phyloP scores from a whole-genome alignment of 148 eudicot genomes.

The Rhododendron ovatum region DNA sequence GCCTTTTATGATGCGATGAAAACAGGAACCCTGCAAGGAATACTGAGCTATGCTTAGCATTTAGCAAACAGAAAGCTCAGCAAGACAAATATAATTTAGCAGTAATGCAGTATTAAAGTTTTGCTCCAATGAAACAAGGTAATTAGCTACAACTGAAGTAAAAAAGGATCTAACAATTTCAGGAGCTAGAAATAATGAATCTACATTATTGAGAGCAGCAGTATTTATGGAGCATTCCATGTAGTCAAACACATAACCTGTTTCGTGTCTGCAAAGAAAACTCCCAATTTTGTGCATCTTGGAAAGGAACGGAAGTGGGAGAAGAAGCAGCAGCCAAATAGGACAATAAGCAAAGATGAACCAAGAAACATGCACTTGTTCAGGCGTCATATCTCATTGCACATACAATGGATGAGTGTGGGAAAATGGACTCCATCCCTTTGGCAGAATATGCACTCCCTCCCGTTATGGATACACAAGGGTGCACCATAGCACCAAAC shows the following conservation, averaged over 20 bases:
- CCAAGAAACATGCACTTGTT: neutral
- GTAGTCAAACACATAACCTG: neutral
- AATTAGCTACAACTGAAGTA: neutral
- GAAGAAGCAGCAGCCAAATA: neutral
- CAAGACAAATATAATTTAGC: neutral
- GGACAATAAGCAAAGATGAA: neutral
- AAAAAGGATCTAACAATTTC: neutral
- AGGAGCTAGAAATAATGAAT: neutral
- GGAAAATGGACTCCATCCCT: neutral
- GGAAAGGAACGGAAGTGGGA: neutral
- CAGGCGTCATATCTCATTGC: neutral
- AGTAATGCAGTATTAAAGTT: neutral
- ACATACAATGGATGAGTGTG: neutral
- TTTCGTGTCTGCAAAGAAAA: neutral
- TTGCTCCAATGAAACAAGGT: neutral
- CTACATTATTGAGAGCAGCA: neutral
- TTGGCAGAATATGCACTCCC: neutral
- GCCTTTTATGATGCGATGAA: constrained; percentile 63
- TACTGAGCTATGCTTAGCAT: constrained; percentile 7
- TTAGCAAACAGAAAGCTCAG: neutral
- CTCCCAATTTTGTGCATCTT: neutral
- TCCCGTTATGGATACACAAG: neutral
- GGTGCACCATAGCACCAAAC: neutral
- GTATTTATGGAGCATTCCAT: neutral
- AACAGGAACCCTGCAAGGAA: constrained; percentile 49